Evolutionary conservation across 2,329 filamentous ascomycete species (phyloP).

Genomic region (Aspergillus eucalypticola): DNA sequence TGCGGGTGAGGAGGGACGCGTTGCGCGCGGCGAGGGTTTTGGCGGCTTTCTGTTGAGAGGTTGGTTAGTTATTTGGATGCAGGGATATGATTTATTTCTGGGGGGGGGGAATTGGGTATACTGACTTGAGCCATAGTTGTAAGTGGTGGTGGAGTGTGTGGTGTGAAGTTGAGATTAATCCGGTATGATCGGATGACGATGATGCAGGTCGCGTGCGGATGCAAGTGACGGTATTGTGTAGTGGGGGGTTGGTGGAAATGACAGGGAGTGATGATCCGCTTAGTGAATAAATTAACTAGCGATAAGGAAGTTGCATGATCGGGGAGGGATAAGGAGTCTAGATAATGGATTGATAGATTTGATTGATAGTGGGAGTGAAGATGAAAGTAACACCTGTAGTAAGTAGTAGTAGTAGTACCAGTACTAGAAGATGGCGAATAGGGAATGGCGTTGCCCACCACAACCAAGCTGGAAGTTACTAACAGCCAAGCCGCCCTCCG

Average conservation of each 20-base stretch:
- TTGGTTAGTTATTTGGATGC: conserved; percentile 9
- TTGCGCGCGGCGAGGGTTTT: conserved; percentile 75
- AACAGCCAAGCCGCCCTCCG: conserved; percentile 21
- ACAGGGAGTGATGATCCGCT: background rate
- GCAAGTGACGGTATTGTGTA: background rate
- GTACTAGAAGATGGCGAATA: background rate
- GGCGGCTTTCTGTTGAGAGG: conserved; percentile 47
- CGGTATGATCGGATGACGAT: conserved; percentile 7
- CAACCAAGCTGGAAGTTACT: conserved; percentile 18
- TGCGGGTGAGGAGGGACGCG: conserved; percentile 71
- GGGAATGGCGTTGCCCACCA: conserved; percentile 34
- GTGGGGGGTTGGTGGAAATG: background rate
- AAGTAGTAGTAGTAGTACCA: background rate
- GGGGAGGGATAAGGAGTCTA: background rate
- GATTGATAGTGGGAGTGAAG: background rate
- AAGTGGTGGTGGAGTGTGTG: background rate
- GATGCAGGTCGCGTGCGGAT: conserved; percentile 6
- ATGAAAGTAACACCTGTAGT: background rate
- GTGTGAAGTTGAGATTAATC: background rate
- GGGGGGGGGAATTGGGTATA: background rate
- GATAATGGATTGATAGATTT: background rate
- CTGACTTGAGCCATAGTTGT: conserved; percentile 31
- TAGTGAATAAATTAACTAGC: background rate
- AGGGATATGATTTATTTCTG: background rate
- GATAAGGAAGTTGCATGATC: background rate